Conservation (phyloP, 169 alveolate genomes). For the Theileria annulata region DNA sequence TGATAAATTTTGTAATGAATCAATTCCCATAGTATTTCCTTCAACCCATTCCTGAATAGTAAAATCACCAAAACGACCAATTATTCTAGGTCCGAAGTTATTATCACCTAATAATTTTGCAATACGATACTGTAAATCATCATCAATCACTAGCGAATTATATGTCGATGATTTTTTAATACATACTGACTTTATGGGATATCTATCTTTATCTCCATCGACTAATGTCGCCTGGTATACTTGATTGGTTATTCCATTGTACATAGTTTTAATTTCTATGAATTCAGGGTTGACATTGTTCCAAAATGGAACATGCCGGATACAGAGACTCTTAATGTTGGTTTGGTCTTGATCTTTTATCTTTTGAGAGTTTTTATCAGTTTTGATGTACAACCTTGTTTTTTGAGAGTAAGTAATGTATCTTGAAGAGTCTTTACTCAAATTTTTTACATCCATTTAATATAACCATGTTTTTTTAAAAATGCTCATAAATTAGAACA, state of each 20-base stretch:
- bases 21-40: conserved; percentile 69
- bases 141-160: conserved; percentile 68
- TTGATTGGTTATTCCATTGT: conserved; percentile 7
- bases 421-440: neutral
- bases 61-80: conserved; percentile 71
- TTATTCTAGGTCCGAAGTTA: conserved; percentile 72
- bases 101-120: conserved; percentile 71
- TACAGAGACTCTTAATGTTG: conserved; percentile 10
- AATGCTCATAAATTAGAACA: too few relatives aligned
- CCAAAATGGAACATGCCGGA: conserved; percentile 31
- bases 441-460: neutral
- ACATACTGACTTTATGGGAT: conserved; percentile 32
- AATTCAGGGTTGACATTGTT: neutral
- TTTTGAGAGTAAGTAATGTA: neutral
- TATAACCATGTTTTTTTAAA: neutral
- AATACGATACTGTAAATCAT: conserved; percentile 66
- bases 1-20: conserved; percentile 66
- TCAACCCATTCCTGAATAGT: conserved; percentile 80
- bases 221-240: conserved; percentile 1
- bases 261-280: neutral
- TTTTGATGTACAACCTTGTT: neutral
- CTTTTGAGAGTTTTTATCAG: neutral
- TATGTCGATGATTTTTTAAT: conserved; percentile 71
- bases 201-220: neutral
- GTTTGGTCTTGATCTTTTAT: neutral